These are phyloP conservation scores for Porcisia hertigi DNA, from an alignment of 208 protist species.

Conservation along the genomic window DNA sequence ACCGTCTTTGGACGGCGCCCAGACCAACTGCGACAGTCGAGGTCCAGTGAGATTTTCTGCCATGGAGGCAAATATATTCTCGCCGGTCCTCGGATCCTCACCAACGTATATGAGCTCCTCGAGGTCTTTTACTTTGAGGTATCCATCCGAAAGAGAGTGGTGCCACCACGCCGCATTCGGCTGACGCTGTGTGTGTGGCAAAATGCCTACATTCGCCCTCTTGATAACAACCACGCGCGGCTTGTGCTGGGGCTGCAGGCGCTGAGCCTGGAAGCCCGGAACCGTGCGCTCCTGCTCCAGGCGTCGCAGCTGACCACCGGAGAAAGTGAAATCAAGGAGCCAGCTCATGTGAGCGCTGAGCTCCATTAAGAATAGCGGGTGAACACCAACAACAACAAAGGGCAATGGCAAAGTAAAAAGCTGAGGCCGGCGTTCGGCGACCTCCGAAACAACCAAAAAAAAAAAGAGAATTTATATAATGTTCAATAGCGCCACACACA, in stretches of 20 bases:
- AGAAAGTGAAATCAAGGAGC: slow-evolving; percentile 2
- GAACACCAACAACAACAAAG: neutral
- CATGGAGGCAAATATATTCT: slow-evolving; percentile 23
- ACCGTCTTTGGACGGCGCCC: slow-evolving; percentile 22
- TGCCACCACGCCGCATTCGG: slow-evolving; percentile 21
- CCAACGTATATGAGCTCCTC: slow-evolving; percentile 25
- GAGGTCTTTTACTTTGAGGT: slow-evolving; percentile 14
- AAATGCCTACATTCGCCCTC: neutral
- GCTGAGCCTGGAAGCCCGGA: slow-evolving; percentile 20
- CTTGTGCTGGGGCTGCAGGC: slow-evolving; percentile 15
- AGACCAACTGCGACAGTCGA: slow-evolving; percentile 8
- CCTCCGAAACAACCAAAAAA: too few relatives aligned
- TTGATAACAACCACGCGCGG: slow-evolving; percentile 27
- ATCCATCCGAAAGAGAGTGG: slow-evolving; percentile 18
- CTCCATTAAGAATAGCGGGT: neutral
- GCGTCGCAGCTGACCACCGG: slow-evolving; percentile 12
- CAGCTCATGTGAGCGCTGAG: slow-evolving; percentile 8
- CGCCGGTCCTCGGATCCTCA: slow-evolving; percentile 3
- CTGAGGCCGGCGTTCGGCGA: too few relatives aligned
- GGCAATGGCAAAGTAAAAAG: neutral
- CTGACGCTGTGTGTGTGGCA: slow-evolving; percentile 14
- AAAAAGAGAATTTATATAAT: too few relatives aligned
- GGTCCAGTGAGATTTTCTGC: slow-evolving; percentile 16
- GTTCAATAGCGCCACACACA: too few relatives aligned
- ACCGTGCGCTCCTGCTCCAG: slow-evolving; percentile 24